Evolutionary conservation across 2,329 filamentous ascomycete genomes (phyloP).

Genomic region (Gliomastix tumulicola): DNA sequence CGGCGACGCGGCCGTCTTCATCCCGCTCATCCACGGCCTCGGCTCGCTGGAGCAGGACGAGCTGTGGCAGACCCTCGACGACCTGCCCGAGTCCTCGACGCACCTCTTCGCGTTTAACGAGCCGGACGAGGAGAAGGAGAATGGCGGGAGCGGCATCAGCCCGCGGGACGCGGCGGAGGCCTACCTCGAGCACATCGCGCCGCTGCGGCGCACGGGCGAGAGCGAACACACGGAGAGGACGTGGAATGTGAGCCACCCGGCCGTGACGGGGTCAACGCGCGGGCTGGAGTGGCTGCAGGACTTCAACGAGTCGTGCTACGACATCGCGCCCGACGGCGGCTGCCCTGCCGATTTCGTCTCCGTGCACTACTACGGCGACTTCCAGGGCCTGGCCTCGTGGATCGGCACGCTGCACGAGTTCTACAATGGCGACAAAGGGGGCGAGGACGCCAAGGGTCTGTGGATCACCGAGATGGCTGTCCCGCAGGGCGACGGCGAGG

Average conservation of each 20-base stretch:
- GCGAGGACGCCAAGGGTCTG: background rate
- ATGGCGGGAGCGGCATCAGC: conserved; percentile 28
- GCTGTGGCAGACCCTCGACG: conserved; percentile 15
- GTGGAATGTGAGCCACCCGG: conserved; percentile 32
- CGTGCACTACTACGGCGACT: conserved; percentile 33
- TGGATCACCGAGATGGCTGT: conserved; percentile 33
- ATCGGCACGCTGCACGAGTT: conserved; percentile 23
- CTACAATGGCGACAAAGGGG: conserved; percentile 15
- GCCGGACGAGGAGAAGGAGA: conserved; percentile 28
- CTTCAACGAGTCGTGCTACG: conserved; percentile 31
- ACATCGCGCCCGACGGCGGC: conserved; percentile 22
- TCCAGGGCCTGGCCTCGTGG: conserved; percentile 24
- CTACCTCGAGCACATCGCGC: conserved; percentile 27
- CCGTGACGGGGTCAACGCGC: conserved; percentile 28
- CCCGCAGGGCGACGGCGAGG: conserved; percentile 21
- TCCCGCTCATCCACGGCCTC: conserved; percentile 29
- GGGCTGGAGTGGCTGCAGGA: conserved; percentile 29
- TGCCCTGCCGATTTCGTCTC: conserved; percentile 32
- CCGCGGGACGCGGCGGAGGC: conserved; percentile 27
- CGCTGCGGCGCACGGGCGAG: conserved; percentile 16
- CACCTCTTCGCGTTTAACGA: conserved; percentile 34
- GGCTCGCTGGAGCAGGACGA: conserved; percentile 19
- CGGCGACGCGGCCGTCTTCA: conserved; percentile 19
- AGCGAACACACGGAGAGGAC: conserved; percentile 9
- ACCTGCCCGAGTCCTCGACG: conserved; percentile 22